Evolutionary conservation across 1,284 basidiomycete species (phyloP), one percentile per base, ranked within the genome.

Genomic region (Phellinidium pouzarii): DNA sequence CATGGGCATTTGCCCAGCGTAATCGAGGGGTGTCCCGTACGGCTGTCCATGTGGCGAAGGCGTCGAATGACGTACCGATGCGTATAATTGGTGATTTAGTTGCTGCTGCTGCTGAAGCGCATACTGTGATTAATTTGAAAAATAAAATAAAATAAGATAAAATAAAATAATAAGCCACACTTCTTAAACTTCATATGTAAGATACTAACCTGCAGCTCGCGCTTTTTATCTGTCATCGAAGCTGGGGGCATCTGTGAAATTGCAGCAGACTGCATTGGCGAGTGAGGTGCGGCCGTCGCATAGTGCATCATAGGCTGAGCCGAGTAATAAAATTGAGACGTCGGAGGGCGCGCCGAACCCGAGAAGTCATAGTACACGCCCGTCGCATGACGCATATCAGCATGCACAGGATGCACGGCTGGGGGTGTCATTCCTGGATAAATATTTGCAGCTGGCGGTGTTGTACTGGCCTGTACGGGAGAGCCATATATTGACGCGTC

Each of bases 271-370:
- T 55, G 53, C 53, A 83, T 75, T 8, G 80, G 73, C 3, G 80
- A 79, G 50, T 75, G 74, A 26, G 68, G 67, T 3, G 65, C 61
- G 23, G 68, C 65, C 22, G 76, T 66, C 9, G 73, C 68, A 56
- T 79, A 74, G 65, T 80, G 86, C 53, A 84, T 70, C 63, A 86
- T 72, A 7, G 76, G 69, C 60, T 80, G 83, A 4, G 72, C 61
- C 27, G 81, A 72, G 59, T 82, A 84, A 63, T 74, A 87, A 63
- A 73, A 84, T 57, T 80, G 82, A 1, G 82, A 77, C 26, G 65
- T 70, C 25, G 73, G 67, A 5, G 75, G 71, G 41, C 77, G 74
- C 49, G 70, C 65, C 5, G 72, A 63, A 19, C 70, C 69, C 55
- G 71, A 63, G 58, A 78, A 87, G 59, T 85, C 84, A 58, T 79